Conservation (phyloP, 2,329 filamentous ascomycete species). For the Arachnomyces sp. region DNA sequence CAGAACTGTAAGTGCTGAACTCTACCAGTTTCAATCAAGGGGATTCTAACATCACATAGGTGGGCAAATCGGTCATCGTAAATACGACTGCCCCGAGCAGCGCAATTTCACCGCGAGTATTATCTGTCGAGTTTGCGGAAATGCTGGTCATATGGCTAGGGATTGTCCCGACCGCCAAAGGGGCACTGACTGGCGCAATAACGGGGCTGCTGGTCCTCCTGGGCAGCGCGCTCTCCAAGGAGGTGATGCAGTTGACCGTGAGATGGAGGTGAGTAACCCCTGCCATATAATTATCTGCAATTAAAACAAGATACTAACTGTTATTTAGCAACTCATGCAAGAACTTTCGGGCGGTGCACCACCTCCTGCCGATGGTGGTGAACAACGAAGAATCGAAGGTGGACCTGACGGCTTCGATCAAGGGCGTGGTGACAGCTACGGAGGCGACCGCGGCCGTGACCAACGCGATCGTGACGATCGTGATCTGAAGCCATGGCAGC, state of each 20-base stretch:
- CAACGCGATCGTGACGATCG: constrained; percentile 31
- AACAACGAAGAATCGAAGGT: constrained; percentile 77
- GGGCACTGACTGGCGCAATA: constrained; percentile 86
- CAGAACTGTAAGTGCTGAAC: constrained; percentile 64
- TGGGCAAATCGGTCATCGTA: constrained; percentile 96
- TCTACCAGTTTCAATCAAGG: constrained; percentile 1
- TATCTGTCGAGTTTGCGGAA: constrained; percentile 96
- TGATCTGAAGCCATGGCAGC: constrained; percentile 78
- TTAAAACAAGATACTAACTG: constrained; percentile 34
- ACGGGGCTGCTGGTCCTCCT: constrained; percentile 42
- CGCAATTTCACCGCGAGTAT: constrained; percentile 99
- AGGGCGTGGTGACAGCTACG: constrained; percentile 25
- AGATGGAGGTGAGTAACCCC: constrained; percentile 71
- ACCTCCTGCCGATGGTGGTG: constrained; percentile 46
- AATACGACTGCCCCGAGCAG: constrained; percentile 96
- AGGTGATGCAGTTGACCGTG: constrained; percentile 80
- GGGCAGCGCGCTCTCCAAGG: constrained; percentile 59
- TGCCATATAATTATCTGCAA: background rate
- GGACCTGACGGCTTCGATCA: constrained; percentile 59
- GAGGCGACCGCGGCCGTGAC: background rate
- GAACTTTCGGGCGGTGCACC: constrained; percentile 69
- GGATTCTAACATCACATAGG: constrained; percentile 34
- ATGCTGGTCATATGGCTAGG: constrained; percentile 94
- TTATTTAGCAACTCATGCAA: constrained; percentile 79
- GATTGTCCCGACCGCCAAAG: constrained; percentile 93